Evolutionary conservation across 345 rosid species (phyloP).

Genomic region (Eucalyptus sp.): DNA sequence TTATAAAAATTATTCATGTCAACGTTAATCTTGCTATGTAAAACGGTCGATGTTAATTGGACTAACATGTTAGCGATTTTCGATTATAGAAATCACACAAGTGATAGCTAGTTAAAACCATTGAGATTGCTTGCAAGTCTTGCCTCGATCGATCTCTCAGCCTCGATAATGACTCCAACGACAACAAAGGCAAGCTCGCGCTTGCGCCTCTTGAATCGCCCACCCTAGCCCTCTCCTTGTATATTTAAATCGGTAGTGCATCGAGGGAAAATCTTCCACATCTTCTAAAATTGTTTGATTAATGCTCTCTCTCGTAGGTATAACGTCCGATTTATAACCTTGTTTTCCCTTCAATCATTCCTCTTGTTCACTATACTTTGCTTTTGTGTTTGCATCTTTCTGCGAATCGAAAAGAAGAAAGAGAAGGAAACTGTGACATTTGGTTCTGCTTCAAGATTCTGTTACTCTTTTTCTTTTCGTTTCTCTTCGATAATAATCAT

Average conservation of each 20-base stretch:
- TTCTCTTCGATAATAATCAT: neutral
- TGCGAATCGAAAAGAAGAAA: neutral
- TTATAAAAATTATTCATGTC: neutral
- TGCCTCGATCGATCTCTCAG: accelerated
- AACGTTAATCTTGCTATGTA: accelerated
- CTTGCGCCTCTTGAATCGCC: accelerated
- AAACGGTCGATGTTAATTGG: accelerated
- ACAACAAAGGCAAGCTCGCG: neutral
- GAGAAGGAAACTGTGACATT: accelerated
- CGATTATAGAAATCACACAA: no score
- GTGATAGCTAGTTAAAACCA: neutral
- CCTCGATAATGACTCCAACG: accelerated
- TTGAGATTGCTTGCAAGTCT: accelerated
- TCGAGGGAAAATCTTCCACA: neutral
- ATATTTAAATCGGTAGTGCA: accelerated
- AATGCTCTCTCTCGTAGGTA: neutral
- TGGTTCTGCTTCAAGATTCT: neutral
- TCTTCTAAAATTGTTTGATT: neutral
- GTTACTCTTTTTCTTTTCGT: neutral
- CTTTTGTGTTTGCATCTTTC: neutral
- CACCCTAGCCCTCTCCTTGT: neutral
- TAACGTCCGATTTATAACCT: accelerated
- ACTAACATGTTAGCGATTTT: no score
- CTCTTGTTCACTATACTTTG: neutral
- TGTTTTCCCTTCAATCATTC: neutral